Evolutionary conservation across 805 yeast species (phyloP).

Genomic region (Isabelozyma heimii): DNA sequence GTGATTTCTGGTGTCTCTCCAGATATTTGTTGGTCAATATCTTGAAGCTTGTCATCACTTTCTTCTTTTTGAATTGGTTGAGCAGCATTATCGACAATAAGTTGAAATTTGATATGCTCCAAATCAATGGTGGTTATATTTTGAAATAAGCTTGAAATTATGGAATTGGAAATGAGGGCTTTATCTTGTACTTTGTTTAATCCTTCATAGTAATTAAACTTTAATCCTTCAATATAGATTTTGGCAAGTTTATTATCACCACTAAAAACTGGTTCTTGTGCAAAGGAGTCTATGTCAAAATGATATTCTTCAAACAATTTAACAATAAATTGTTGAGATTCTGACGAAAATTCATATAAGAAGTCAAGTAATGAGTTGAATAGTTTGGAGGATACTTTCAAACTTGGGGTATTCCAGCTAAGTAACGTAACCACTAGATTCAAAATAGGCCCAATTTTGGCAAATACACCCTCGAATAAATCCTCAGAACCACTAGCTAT

Average conservation of each 20-base stretch:
- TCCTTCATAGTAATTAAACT: constrained; percentile 39
- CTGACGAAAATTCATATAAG: constrained; percentile 58
- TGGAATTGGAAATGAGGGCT: constrained; percentile 13
- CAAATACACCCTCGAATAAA: constrained; percentile 45
- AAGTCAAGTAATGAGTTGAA: constrained; percentile 56
- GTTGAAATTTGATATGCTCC: constrained; percentile 21
- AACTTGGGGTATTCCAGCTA: constrained; percentile 28
- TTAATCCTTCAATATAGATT: constrained; percentile 40
- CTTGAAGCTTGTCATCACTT: constrained; percentile 10
- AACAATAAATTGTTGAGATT: constrained; percentile 52
- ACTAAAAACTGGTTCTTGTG: constrained; percentile 1
- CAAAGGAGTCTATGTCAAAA: constrained; percentile 12
- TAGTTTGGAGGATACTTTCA: constrained; percentile 40
- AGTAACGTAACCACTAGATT: constrained; percentile 36
- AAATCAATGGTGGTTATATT: constrained; percentile 27
- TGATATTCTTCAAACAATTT: constrained; percentile 14
- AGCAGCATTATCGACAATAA: constrained; percentile 32
- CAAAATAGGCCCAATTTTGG: constrained; percentile 37
- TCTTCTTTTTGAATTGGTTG: constrained; percentile 24
- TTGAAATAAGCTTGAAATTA: constrained; percentile 19
- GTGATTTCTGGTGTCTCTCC: constrained; percentile 38
- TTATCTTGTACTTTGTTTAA: constrained; percentile 12
- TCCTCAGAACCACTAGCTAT: constrained; percentile 63
- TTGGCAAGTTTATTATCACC: constrained; percentile 25
- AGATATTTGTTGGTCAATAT: constrained; percentile 20